Evolutionary conservation across 768 basidiomycete species (phyloP), one percentile per base, ranked within the genome.

Genomic region (Boletus reticuloceps): DNA sequence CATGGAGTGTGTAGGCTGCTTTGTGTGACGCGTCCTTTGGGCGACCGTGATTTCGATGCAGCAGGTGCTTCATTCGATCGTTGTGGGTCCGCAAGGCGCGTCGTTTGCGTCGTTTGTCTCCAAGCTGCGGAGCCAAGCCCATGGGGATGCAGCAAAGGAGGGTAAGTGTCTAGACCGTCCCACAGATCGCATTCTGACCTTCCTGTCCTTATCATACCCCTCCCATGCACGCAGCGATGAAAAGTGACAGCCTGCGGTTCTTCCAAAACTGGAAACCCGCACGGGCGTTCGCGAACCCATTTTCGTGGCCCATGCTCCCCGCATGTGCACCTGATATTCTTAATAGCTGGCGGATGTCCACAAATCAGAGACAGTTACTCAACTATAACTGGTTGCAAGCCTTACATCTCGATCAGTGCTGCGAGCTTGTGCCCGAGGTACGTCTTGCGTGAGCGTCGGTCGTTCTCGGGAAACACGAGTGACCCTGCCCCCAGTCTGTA

Each of bases 251-350:
- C 37, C 32, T 70, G 17, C 65, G 56, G 11, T 70, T 72, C 55
- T 70, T 70, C 58, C 69, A 71, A 37, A 49, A 53, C 36, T 71
- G 69, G 69, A 71, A 71, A 43, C 67, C 60, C 4, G 59, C 69
- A 3, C 63, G 69, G 14, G 53, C 71, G 40, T 72, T 72, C 16
- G 65, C 71, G 1, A 71, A 67, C 34, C 69, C 69, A 1, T 72
- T 71, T 53, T 64, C 59, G 10, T 70, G 71, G 69, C 69, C 69
- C 0, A 67, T 72, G 67, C 64, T 72, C 2, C 69, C 69, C 3
- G 0, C 41, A 0, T 57, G 31, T 19, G 61, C 69, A 8, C 60
- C 64, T 16, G 69, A 71, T 14, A 65, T 71, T n/a, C 57, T 72
- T 42, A 58, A 47, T 4, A 19, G 62, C 3, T 70, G 69, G 69